Percentiles rank a stretch among this genome's conserved stretches.
Conservation (phyloP, 208 protist genomes). For the Borovskyia barvae region DNA sequence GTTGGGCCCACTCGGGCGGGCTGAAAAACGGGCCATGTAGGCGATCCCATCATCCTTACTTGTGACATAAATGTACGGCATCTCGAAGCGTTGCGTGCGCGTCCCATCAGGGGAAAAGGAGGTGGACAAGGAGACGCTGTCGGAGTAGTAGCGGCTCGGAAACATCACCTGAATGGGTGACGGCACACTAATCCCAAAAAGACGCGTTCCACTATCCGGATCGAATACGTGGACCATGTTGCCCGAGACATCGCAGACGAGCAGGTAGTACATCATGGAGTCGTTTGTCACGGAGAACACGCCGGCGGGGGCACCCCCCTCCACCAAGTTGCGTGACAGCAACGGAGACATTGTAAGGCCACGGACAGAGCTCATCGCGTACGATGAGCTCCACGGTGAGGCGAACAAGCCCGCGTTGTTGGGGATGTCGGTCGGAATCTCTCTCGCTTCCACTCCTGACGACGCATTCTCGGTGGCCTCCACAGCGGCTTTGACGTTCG, state of each 20-base stretch:
- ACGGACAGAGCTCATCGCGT: conserved; percentile 74
- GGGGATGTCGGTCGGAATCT: conserved; percentile 20
- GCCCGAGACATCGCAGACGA: conserved; percentile 76
- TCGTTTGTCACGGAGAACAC: conserved; percentile 41
- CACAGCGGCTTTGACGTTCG: conserved; percentile 44
- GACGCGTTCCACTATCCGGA: conserved; percentile 53
- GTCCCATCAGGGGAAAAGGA: conserved; percentile 6
- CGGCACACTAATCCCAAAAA: conserved; percentile 69
- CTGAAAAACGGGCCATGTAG: conserved; percentile 72
- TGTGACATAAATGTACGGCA: conserved; percentile 84
- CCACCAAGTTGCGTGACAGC: conserved; percentile 65
- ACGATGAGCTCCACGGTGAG: conserved; percentile 68
- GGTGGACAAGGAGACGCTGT: not conserved
- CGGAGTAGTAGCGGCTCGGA: conserved; percentile 43
- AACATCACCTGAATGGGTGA: conserved; percentile 88
- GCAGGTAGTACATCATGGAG: conserved; percentile 62
- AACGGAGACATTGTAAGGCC: conserved; percentile 75
- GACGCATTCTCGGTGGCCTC: conserved; percentile 4
- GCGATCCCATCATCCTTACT: conserved; percentile 85
- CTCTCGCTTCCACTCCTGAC: not conserved
- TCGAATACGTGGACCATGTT: conserved; percentile 79
- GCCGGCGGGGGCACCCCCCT: conserved; percentile 52
- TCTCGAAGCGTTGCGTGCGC: conserved; percentile 34
- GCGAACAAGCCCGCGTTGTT: conserved; percentile 70
- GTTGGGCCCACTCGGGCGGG: conserved; percentile 14